These are phyloP conservation scores for Bassia scoparia DNA, from an alignment of 148 eudicot genomes.

Conservation along the genomic window DNA sequence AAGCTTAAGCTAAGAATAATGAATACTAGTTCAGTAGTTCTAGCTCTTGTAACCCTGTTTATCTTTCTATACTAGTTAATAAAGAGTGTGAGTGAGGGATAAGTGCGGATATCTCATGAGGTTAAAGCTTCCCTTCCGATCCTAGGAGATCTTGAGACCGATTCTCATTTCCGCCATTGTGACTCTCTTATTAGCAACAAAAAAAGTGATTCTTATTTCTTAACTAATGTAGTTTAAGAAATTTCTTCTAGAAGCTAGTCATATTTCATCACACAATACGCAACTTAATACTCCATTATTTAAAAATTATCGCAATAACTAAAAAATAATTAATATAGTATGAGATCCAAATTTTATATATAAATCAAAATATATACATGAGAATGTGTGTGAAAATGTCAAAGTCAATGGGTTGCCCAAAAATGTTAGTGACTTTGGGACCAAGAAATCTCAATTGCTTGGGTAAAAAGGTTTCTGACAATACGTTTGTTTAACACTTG, in stretches of 20 bases:
- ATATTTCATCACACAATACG: neutral
- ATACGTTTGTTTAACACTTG: neutral
- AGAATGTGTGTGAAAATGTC: neutral
- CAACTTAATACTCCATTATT: neutral
- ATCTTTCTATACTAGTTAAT: too few species aligned
- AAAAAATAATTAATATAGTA: neutral
- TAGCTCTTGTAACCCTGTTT: too few species aligned
- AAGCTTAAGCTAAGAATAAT: too few species aligned
- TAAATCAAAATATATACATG: neutral
- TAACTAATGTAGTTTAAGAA: too few species aligned
- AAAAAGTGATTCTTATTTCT: too few species aligned
- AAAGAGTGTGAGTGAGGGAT: too few species aligned
- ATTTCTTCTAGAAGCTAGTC: neutral
- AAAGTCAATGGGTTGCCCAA: constrained; percentile 8
- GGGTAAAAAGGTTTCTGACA: constrained; percentile 6
- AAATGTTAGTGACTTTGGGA: constrained; percentile 25
- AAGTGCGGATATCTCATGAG: too few species aligned
- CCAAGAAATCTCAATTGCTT: constrained; percentile 14
- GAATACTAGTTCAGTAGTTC: too few species aligned
- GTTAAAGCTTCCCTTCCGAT: too few species aligned
- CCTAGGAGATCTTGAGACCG: too few species aligned
- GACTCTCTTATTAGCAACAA: too few species aligned
- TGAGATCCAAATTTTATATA: neutral
- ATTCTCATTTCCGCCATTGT: too few species aligned
- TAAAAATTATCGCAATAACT: neutral